Base-by-base conservation (phyloP, 441 rosid genomes). In the Corymbia citriodora region DNA sequence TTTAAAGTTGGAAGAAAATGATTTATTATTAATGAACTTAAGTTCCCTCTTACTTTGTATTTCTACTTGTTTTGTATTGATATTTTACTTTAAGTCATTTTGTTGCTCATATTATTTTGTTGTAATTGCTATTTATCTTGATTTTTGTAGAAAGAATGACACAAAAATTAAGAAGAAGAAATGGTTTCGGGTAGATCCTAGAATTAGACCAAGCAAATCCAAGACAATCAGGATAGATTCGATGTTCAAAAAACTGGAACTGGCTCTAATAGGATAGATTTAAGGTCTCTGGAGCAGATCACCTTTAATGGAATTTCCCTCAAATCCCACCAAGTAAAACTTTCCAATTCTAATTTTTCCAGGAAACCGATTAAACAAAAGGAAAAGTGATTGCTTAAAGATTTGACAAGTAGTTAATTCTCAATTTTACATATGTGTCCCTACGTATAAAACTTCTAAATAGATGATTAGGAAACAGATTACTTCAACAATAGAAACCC, bases 211-310 rank as follows among this genome's bases (percentile, higher is more conserved):
- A 57, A 59, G 25, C 65, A 59, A 59, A 59, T 0, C 7, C 18
- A 59, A 59, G n/a, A 59, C 65, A 25, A 59, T 25, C 7, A 25
- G 0, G 0, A 1, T 59, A 17, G 65, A 59, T 59, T 59, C 18
- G 23, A 59, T 6, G 63, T 59, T 59, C 14, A 2, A 59, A 25
- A 59, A 59, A 3, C 1, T 25, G 25, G n/a, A 13, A 59, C 1
- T 0, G 1, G n/a, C 25, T 59, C 14, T 25, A 25, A 25, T 29
- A 59, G 2, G 65, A 25, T 59, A 59, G n/a, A 59, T 59, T 59
- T 1, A 33, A 33, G 33, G 33, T 33, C 65, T 0, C 10, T 3
- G 63, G 25, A 59, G 10, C 7, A 2, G 0, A 23, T 59, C 65
- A 25, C 10, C 19, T 27, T 72, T 36, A 21, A 48, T 33, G 82